Base-by-base conservation (phyloP, 2,329 filamentous ascomycete species). In the Fusarium piperis region DNA sequence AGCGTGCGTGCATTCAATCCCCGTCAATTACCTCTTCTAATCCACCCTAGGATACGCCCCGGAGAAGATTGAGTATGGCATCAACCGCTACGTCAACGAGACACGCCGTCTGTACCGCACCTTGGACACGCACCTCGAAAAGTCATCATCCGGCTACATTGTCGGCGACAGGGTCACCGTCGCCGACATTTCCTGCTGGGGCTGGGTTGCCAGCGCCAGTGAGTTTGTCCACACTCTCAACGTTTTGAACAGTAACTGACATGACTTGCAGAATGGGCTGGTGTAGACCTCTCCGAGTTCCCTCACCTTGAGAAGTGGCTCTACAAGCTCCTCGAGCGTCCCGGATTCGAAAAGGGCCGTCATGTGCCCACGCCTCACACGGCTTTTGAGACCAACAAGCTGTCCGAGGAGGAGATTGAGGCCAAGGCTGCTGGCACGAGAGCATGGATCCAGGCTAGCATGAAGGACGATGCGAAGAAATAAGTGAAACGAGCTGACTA, bases 81-180 rank as follows among this genome's bases (percentile, higher is more conserved):
- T 97, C 62, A 90, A 93, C 77, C 89, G 94, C 53, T 97, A 97
- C 83, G 84, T 87, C 78, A 96, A 94, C 78, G 94, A 97, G 83
- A 94, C 92, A 0, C 87, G 91, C n/a, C 90, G 94, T 15, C 85
- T 97, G 2, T 97, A 96, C 83, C 86, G 90, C 58, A 91, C 94
- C 20, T 84, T 97, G 65, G 91, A 97, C 77, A 89, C 87, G 53
- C 90, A 94, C 62, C 88, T 97, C 46, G 80, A 83, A 69, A 85
- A 86, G 76, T 86, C 86, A 6, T 78, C 80, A 3, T 88, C 85
- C 0, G 88, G 87, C 13, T 92, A 86, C 78, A 81, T 92, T 13
- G 90, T 92, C 48, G 93, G 92, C 36, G 89, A 93, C 79, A 89
- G 89, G 69, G 84, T 87, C 68, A 94, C 92, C 46, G 90, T 93